Base-by-base conservation (phyloP, 169 alveolate species). In the Babesia gibsoni region DNA sequence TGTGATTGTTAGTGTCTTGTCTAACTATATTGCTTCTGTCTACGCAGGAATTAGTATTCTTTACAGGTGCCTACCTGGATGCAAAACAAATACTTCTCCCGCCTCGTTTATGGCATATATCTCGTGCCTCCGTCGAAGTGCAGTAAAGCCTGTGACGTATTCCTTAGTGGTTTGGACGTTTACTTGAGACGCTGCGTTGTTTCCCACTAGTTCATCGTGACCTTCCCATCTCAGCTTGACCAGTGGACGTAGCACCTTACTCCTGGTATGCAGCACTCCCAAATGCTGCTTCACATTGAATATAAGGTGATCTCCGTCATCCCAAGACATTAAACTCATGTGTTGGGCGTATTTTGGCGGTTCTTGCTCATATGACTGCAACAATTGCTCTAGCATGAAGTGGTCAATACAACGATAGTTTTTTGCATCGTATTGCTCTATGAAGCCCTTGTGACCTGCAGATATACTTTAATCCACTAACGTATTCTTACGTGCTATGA, bases 61-160 rank as follows among this genome's bases (percentile, higher is more conserved):
- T n/a, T n/a, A n/a, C n/a, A n/a, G n/a, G n/a, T n/a, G 8, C 69
- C 29, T 75, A 75, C 84, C 84, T 65, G 84, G 77, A 33, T 75
- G 84, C 16, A 75, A 14, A 27, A 65, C 73, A 32, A 66, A 75
- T 4, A 75, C 73, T 52, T 75, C 77, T 3, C 84, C 84, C 30
- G 49, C 7, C 37, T 59, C 78, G 22, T 75, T 75, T 4, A 67
- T 35, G 22, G 48, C 79, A 53, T 66, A 75, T 8, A 75, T 23
- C 10, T 75, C 80, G n/a, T 73, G 61, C 41, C 49, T 36, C 23
- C 46, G 12, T 8, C 50, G 80, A n/a, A 42, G n/a, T 30, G 80
- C 68, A 16, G 80, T n/a, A 42, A 75, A 48, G 64, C 52, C 84
- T 35, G 74, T 73, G 29, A 65, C 77, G 29, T 56, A 54, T 18